phyloP scores from a whole-genome alignment of 148 eudicot genomes.

The Silene conica region DNA sequence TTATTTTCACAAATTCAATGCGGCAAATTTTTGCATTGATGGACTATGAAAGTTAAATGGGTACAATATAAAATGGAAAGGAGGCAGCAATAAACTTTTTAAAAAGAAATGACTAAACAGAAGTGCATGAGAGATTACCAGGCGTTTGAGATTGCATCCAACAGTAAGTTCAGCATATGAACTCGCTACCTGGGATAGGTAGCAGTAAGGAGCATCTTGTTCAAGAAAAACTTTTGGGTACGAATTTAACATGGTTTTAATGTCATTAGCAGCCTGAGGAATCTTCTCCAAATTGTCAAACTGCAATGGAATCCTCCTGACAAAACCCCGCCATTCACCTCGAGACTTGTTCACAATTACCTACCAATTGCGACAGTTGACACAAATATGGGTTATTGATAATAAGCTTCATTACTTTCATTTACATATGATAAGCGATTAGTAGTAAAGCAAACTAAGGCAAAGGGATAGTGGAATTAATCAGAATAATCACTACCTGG shows the following conservation, averaged over 20 bases:
- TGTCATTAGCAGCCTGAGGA: slow-evolving; percentile 65
- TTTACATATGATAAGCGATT: not conserved
- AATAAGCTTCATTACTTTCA: not conserved
- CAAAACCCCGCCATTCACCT: slow-evolving; percentile 71
- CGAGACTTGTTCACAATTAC: slow-evolving; percentile 93
- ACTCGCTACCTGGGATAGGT: slow-evolving; percentile 65
- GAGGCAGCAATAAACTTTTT: not conserved
- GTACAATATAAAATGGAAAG: not conserved
- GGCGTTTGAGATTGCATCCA: slow-evolving; percentile 80
- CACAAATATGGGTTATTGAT: not conserved
- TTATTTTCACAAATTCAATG: not conserved
- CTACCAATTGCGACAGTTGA: slow-evolving; percentile 30
- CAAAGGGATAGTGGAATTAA: slow-evolving; percentile 10
- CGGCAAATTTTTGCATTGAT: not conserved
- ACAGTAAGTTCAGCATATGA: slow-evolving; percentile 79
- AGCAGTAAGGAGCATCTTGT: slow-evolving; percentile 84
- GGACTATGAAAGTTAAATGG: not conserved
- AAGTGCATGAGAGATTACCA: slow-evolving; percentile 45
- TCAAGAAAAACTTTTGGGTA: slow-evolving; percentile 75
- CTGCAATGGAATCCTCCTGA: slow-evolving; percentile 64
- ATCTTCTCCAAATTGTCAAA: slow-evolving; percentile 58
- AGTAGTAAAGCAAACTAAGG: not conserved
- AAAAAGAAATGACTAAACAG: not conserved
- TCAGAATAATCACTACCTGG: slow-evolving; percentile 52
- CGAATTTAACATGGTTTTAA: slow-evolving; percentile 67